Base-by-base conservation (phyloP, 495 filamentous ascomycete genomes). In the Acidiella bohemica region DNA sequence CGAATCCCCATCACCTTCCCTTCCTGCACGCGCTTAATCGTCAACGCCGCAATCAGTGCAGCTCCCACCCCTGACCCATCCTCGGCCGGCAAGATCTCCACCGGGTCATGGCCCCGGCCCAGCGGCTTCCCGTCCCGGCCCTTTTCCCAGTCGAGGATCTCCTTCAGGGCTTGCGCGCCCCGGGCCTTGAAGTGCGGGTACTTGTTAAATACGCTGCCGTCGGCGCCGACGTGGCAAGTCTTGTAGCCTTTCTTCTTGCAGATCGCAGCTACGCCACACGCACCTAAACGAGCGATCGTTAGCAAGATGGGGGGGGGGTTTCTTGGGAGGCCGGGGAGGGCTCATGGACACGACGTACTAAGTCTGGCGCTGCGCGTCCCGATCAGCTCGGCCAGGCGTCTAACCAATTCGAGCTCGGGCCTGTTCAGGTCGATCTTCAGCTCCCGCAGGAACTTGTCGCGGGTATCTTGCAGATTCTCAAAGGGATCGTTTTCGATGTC, bases 171-270 rank as follows among this genome's bases (percentile, higher is more conserved):
- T 50, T 76, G 68, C 4, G 88, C 88, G 40, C 86, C 85, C 35
- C 88, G 81, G 12, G 73, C 72, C 70, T 94, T 88, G 71, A 96
- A 96, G 61, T 94, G 83, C 1, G 88, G 88, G 64, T 95, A 95
- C 60, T 93, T 94, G 70, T 93, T 94, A 69, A 95, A 96, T 30
- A 96, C 86, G 9, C 81, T 88, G 18, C 88, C 88, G 51, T 96
- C 88, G 27, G 88, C 88, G 51, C 88, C 88, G 14, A 95, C 88
- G 59, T 95, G 87, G 71, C 83, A 93, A 11, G 76, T 72, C 47
- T 75, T 64, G 49, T 83, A 84, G 42, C 77, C 74, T 69, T 94
- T 95, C 78, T 93, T 95, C 60, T 74, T 88, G 68, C 82, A 85
- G 51, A 96, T 95, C 34, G 87, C 88, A 4, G 88, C 84, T 35